A percentile compares a stretch with the other conserved stretches of the same genome.
These are phyloP conservation scores for Clitoria ternatea DNA, from an alignment of 306 rosid species.

Conservation along the genomic window DNA sequence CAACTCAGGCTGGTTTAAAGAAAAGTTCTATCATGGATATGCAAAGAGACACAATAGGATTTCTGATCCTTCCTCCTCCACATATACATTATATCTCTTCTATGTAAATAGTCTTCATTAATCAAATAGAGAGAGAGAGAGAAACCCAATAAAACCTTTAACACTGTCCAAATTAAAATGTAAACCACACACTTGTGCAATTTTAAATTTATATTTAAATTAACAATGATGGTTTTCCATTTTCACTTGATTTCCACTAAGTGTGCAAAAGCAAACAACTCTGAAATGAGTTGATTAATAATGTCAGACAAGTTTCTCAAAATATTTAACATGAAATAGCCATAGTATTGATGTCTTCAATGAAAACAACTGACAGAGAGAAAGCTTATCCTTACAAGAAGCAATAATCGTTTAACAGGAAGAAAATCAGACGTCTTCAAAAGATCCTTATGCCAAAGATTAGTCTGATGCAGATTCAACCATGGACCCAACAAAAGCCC, in stretches of 20 bases:
- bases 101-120: not conserved
- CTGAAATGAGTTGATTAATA: constrained; percentile 5
- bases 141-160: not conserved
- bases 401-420: constrained; percentile 59
- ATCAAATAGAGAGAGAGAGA: not conserved
- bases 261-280: not conserved
- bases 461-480: constrained; percentile 58
- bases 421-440: constrained; percentile 52
- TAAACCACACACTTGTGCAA: not conserved
- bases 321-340: constrained; percentile 12
- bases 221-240: not conserved
- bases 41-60: not conserved
- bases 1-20: not conserved
- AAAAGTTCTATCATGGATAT: not conserved
- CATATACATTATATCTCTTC: not conserved
- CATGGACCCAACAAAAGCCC: constrained; percentile 93
- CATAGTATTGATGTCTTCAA: not conserved
- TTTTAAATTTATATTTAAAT: not conserved
- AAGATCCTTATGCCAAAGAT: constrained; percentile 61
- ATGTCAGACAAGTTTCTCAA: not conserved
- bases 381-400: constrained; percentile 55
- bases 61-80: not conserved
- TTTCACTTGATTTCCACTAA: not conserved
- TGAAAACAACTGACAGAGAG: constrained; percentile 10
- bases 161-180: not conserved